Percentiles rank a stretch among this genome's conserved stretches.
These are phyloP conservation scores for Pseudozyma flocculosa DNA, from an alignment of 1,284 basidiomycete species.

Conservation along the genomic window DNA sequence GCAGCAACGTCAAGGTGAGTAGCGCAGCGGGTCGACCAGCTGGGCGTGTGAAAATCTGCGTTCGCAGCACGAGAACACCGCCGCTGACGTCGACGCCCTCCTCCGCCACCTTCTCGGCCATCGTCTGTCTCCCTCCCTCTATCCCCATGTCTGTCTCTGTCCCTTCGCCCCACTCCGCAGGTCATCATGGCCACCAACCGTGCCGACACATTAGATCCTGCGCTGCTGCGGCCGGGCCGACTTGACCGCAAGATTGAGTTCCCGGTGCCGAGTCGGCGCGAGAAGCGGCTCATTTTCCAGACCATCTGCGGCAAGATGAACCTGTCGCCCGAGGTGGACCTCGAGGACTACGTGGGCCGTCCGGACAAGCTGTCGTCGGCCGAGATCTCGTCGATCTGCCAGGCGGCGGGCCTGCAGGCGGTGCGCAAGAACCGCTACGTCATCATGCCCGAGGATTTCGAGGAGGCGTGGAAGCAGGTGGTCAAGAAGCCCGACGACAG, in stretches of 20 bases:
- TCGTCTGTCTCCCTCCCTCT: no score
- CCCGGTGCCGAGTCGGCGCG: slow-evolving; percentile 87
- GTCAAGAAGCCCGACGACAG: slow-evolving; percentile 55
- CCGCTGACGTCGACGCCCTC: no score
- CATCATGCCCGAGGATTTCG: slow-evolving; percentile 94
- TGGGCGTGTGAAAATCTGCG: no score
- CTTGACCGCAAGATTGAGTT: slow-evolving; percentile 99
- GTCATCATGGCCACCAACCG: slow-evolving; percentile 59
- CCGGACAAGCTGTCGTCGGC: slow-evolving; percentile 94
- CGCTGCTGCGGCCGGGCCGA: slow-evolving; percentile 92
- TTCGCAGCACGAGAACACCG: no score
- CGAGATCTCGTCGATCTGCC: slow-evolving; percentile 92
- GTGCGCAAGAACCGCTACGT: slow-evolving; percentile 97
- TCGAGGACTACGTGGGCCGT: slow-evolving; percentile 97
- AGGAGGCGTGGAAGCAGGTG: slow-evolving; percentile 61
- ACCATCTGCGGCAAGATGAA: slow-evolving; percentile 98
- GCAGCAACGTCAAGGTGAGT: slow-evolving; percentile 92
- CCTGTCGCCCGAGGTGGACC: slow-evolving; percentile 91
- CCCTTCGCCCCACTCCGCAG: no score
- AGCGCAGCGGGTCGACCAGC: no score
- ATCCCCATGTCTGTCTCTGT: no score
- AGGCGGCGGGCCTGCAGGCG: slow-evolving; percentile 96
- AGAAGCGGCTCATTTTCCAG: slow-evolving; percentile 97
- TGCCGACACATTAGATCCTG: slow-evolving; percentile 68
- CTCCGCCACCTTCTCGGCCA: no score